Percentiles rank a stretch among this genome's conserved stretches.
phyloP scores from a whole-genome alignment of 2,329 filamentous ascomycete genomes.

The Pseudofabraea citricarpa region DNA sequence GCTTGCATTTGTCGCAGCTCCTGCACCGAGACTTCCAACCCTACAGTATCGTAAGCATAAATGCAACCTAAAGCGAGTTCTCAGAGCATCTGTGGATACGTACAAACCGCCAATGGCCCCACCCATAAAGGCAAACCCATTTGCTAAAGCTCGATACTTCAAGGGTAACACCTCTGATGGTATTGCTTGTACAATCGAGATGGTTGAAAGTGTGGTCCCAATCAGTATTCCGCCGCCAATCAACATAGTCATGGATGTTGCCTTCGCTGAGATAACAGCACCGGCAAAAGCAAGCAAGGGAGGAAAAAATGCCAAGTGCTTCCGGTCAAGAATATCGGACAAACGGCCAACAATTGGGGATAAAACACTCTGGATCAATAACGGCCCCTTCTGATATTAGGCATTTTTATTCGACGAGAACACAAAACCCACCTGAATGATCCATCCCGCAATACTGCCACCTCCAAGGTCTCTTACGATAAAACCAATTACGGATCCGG shows the following conservation, averaged over 20 bases:
- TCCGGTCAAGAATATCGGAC: conserved; percentile 51
- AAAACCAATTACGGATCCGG: conserved; percentile 51
- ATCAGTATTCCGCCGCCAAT: conserved; percentile 55
- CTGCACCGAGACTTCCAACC: conserved; percentile 43
- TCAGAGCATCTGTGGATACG: conserved; percentile 21
- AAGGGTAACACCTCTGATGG: conserved; percentile 51
- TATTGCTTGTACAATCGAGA: conserved; percentile 51
- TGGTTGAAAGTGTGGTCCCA: conserved; percentile 47
- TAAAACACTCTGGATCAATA: conserved; percentile 52
- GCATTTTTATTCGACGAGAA: background rate
- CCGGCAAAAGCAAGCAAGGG: conserved; percentile 49
- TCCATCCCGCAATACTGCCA: conserved; percentile 45
- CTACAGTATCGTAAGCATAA: conserved; percentile 22
- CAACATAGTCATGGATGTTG: conserved; percentile 49
- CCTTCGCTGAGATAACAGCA: conserved; percentile 48
- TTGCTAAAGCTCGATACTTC: conserved; percentile 51
- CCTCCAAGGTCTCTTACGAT: conserved; percentile 49
- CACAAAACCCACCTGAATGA: conserved; percentile 41
- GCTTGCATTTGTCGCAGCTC: conserved; percentile 44
- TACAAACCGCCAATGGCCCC: conserved; percentile 48
- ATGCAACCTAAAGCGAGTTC: background rate
- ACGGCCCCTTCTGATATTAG: conserved; percentile 38
- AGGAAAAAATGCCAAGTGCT: conserved; percentile 45
- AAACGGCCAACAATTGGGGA: conserved; percentile 51
- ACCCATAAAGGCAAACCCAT: conserved; percentile 46